A percentile compares a stretch with the other conserved stretches of the same genome.
phyloP scores from a whole-genome alignment of 2,329 filamentous ascomycete genomes.

The Basipetospora sp. region DNA sequence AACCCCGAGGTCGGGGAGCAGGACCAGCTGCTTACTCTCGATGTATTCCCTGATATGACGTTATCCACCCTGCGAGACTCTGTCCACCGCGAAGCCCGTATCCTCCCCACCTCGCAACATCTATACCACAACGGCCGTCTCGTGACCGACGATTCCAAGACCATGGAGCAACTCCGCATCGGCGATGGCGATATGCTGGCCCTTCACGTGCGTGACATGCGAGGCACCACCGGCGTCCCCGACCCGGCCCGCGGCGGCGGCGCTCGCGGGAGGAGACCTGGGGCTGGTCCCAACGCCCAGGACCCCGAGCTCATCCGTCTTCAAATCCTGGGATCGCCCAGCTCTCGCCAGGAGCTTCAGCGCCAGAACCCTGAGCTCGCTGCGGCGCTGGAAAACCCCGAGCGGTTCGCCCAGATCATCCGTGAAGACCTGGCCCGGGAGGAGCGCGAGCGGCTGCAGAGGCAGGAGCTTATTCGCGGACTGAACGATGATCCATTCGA shows the following conservation, averaged over 20 bases:
- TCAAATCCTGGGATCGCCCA: conserved; percentile 66
- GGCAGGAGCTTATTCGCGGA: conserved; percentile 67
- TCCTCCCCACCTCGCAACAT: conserved; percentile 59
- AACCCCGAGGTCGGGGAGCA: conserved; percentile 47
- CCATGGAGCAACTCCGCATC: conserved; percentile 66
- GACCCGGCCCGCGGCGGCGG: conserved; percentile 10
- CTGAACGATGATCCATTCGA: conserved; percentile 93
- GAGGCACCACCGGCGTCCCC: conserved; percentile 29
- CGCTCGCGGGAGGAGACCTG: conserved; percentile 16
- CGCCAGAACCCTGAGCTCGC: conserved; percentile 64
- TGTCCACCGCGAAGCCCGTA: conserved; percentile 67
- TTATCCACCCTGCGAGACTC: conserved; percentile 74
- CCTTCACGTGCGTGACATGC: conserved; percentile 57
- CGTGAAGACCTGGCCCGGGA: conserved; percentile 54
- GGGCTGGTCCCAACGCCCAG: conserved; percentile 20
- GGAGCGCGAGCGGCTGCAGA: conserved; percentile 56
- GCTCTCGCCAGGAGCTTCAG: conserved; percentile 54
- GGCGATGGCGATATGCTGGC: conserved; percentile 85
- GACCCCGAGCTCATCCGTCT: conserved; percentile 73
- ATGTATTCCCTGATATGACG: conserved; percentile 70
- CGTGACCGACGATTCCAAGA: conserved; percentile 62
- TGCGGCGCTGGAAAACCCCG: conserved; percentile 58
- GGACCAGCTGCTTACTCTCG: conserved; percentile 64
- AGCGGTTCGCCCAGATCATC: conserved; percentile 61
- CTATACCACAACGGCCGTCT: conserved; percentile 82